Evolutionary conservation across 331 rosid genomes (phyloP).

Genomic region (Erythrophleum ivorense): DNA sequence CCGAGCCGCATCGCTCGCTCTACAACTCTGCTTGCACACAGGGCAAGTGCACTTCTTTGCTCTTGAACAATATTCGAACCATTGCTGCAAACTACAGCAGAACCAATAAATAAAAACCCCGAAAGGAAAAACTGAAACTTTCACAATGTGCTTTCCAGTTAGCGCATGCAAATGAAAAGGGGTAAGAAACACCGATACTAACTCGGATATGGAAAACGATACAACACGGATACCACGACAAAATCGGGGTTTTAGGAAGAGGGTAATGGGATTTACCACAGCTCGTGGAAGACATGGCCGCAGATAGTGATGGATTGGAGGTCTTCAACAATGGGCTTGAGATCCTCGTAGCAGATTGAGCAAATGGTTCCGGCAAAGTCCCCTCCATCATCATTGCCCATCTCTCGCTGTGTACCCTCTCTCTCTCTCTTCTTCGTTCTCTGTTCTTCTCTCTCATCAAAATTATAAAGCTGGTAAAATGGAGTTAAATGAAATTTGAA

Average conservation of each 20-base stretch:
- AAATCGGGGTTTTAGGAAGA: not conserved
- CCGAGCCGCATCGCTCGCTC: constrained; percentile 59
- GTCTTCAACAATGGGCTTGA: constrained; percentile 78
- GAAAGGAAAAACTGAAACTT: not conserved
- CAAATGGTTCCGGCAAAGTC: constrained; percentile 67
- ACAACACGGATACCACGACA: not conserved
- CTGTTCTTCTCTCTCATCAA: constrained; percentile 16
- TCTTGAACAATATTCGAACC: constrained; percentile 84
- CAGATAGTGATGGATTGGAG: constrained; percentile 81
- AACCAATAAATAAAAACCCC: constrained; percentile 10
- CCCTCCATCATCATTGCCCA: constrained; percentile 47
- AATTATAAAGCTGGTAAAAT: constrained; percentile 14
- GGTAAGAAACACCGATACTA: not conserved
- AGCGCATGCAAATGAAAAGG: not conserved
- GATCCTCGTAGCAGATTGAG: constrained; percentile 91
- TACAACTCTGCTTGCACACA: constrained; percentile 85
- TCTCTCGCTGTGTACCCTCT: constrained; percentile 24
- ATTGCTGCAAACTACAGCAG: constrained; percentile 72
- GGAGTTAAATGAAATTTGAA: constrained; percentile 31
- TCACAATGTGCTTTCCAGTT: not conserved
- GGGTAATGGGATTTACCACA: constrained; percentile 57
- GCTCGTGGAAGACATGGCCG: constrained; percentile 97
- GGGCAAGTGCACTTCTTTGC: constrained; percentile 80
- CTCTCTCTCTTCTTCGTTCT: not conserved
- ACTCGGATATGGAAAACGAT: not conserved